phyloP scores from a whole-genome alignment of 306 rosid species.

The Sophora flavescens region DNA sequence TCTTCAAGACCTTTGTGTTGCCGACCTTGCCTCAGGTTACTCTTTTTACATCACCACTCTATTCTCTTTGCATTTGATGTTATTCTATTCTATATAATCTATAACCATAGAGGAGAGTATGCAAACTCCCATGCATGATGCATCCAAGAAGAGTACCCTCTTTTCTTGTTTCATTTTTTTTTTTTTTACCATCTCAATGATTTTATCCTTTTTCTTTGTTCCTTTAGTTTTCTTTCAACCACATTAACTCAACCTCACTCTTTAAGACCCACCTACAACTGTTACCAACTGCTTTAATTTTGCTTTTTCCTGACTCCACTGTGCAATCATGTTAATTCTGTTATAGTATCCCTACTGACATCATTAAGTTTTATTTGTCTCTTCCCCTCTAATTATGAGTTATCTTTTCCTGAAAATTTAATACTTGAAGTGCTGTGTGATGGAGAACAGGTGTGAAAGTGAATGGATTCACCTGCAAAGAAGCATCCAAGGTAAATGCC shows the following conservation, averaged over 20 bases:
- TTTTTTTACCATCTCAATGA: not conserved
- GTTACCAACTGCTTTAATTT: constrained; percentile 37
- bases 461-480: constrained; percentile 71
- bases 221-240: not conserved
- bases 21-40: constrained; percentile 74
- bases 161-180: not conserved
- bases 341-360: not conserved
- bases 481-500: constrained; percentile 56
- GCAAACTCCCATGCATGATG: constrained; percentile 12
- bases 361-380: constrained; percentile 24
- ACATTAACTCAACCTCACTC: constrained; percentile 29
- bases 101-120: not conserved
- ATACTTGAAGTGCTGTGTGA: constrained; percentile 6
- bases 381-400: not conserved
- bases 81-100: not conserved
- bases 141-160: not conserved
- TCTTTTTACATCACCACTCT: constrained; percentile 14
- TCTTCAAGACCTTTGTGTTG: constrained; percentile 88
- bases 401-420: not conserved
- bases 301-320: constrained; percentile 37
- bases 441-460: constrained; percentile 58
- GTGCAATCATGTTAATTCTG: constrained; percentile 16
- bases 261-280: constrained; percentile 17
- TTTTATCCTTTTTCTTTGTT: not conserved
- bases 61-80: not conserved